phyloP scores from a whole-genome alignment of 2,329 filamentous ascomycete species.

The Magnaporthiopsis poae region DNA sequence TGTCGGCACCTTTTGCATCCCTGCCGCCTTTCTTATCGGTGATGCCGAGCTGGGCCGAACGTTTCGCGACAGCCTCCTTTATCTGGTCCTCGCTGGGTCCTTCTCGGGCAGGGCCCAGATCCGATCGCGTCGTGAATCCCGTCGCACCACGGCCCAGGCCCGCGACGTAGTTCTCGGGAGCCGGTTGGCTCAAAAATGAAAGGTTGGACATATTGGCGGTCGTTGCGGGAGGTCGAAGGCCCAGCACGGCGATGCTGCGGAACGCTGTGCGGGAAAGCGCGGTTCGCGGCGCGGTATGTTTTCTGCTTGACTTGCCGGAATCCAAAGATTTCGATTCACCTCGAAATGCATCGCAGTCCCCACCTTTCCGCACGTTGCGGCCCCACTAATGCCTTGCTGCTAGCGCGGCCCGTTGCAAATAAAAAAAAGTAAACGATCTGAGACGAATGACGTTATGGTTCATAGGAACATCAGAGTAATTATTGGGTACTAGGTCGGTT shows the following conservation, averaged over 20 bases:
- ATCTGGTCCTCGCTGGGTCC: conserved; percentile 98
- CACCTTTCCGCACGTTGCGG: not conserved
- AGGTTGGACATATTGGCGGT: conserved; percentile 45
- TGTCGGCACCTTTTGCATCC: conserved; percentile 58
- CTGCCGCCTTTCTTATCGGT: conserved; percentile 48
- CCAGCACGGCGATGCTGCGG: not conserved
- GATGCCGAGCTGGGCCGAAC: conserved; percentile 72
- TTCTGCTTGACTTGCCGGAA: not conserved
- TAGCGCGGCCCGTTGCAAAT: not conserved
- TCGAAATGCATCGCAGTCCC: not conserved
- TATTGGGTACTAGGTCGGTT: too few relatives aligned
- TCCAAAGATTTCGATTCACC: not conserved
- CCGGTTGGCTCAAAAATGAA: conserved; percentile 75
- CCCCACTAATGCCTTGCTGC: not conserved
- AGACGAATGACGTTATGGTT: too few relatives aligned
- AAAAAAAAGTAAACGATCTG: not conserved
- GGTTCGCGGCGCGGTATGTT: not conserved
- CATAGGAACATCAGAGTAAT: too few relatives aligned
- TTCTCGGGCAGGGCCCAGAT: conserved; percentile 88
- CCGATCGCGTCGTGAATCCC: conserved; percentile 93
- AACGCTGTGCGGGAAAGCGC: not conserved
- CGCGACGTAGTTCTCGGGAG: conserved; percentile 82
- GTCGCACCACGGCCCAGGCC: conserved; percentile 96
- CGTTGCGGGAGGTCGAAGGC: not conserved
- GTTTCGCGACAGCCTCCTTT: conserved; percentile 90